Evolutionary conservation across 148 eudicot genomes (phyloP).

Genomic region (Nepenthes mirabilis): DNA sequence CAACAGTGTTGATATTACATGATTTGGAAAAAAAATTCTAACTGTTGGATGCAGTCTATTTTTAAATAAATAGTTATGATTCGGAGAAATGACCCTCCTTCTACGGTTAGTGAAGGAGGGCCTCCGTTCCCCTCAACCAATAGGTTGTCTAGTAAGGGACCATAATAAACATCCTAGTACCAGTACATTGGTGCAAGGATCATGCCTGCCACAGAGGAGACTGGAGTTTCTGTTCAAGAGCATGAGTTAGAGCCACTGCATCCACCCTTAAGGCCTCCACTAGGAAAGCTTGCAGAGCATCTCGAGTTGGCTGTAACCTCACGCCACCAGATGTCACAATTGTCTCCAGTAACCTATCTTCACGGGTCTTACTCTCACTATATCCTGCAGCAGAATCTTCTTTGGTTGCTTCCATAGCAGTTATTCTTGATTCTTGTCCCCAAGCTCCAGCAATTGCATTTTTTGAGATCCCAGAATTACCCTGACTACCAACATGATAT

Average conservation of each 20-base stretch:
- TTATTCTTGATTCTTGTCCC: constrained; percentile 46
- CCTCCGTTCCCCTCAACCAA: too few species aligned
- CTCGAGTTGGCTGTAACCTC: constrained; percentile 89
- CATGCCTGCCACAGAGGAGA: constrained; percentile 88
- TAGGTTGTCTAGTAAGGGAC: too few species aligned
- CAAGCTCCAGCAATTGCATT: constrained; percentile 45
- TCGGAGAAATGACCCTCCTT: too few species aligned
- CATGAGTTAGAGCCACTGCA: constrained; percentile 66
- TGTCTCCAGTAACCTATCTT: constrained; percentile 83
- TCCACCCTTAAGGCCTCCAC: constrained; percentile 75
- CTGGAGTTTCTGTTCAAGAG: constrained; percentile 69
- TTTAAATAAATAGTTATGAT: too few species aligned
- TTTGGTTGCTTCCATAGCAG: constrained; percentile 33
- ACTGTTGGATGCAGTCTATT: too few species aligned
- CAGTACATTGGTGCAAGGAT: background rate
- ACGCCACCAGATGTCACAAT: constrained; percentile 96
- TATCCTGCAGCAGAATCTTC: constrained; percentile 34
- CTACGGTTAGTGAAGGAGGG: too few species aligned
- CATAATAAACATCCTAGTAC: too few species aligned
- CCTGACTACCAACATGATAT: constrained; percentile 27
- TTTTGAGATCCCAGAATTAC: constrained; percentile 24
- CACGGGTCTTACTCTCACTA: constrained; percentile 55
- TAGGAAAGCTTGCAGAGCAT: constrained; percentile 77
- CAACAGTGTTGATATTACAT: too few species aligned
- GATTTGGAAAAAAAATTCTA: too few species aligned